Conservation (phyloP, 164 flowering plant species). For the Euptelea pleiosperma region DNA sequence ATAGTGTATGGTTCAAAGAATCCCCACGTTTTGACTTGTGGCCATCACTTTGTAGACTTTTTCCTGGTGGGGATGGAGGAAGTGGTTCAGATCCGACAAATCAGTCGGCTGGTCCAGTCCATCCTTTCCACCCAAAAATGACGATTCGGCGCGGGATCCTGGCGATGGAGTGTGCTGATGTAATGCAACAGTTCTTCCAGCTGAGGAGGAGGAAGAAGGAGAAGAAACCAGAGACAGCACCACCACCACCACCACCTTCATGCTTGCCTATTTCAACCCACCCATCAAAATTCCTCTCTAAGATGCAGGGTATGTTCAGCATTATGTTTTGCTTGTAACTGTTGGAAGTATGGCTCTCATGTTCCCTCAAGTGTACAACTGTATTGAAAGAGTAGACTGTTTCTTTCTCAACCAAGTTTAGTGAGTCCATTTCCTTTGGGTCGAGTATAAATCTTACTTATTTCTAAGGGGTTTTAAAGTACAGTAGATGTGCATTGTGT, state of each 20-base stretch:
- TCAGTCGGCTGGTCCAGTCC: constrained; percentile 67
- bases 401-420: constrained; percentile 6
- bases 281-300: constrained; percentile 56
- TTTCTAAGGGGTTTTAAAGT: not conserved
- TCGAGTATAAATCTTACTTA: not conserved
- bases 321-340: constrained; percentile 61
- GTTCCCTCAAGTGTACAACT: constrained; percentile 4
- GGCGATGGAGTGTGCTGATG: constrained; percentile 73
- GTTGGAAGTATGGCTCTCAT: not conserved
- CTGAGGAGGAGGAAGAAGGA: constrained; percentile 66
- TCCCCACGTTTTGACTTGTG: constrained; percentile 8
- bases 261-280: constrained; percentile 39
- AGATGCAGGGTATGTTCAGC: constrained; percentile 62
- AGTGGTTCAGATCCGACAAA: constrained; percentile 36
- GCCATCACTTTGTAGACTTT: constrained; percentile 53
- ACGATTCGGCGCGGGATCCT: constrained; percentile 63
- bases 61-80: constrained; percentile 49
- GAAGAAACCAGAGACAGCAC: constrained; percentile 40
- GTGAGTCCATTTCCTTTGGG: not conserved
- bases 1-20: not conserved
- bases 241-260: constrained; percentile 44
- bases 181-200: constrained; percentile 87
- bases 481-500: too few relatives aligned
- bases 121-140: constrained; percentile 95
- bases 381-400: constrained; percentile 6